Evolutionary conservation across 345 rosid species (phyloP), one percentile per base, ranked within the genome.

Genomic region (Tarenaya hassleriana): DNA sequence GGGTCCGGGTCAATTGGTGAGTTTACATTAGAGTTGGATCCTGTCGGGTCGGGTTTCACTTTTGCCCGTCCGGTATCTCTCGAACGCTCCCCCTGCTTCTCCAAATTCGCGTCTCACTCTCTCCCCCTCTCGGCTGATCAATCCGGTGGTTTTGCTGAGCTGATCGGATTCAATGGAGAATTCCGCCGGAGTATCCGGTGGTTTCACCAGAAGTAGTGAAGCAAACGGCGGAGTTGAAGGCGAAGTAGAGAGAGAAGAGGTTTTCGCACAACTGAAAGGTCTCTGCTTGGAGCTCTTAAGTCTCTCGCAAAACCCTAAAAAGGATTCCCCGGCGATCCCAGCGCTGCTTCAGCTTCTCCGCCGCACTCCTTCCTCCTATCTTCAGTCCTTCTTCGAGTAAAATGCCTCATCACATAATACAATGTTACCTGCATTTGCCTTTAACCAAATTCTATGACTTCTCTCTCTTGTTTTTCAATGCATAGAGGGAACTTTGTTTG

Each of bases 341-440:
- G 72, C 75, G 0, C 61, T 91, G 43, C 83, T 77, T 57, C 52
- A 21, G 5, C 65, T 79, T 56, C 84, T 87, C 66, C 82, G 75
- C 48, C 34, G 50, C 31, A 60, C 78, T 44, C 73, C 82, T 24
- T 46, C 86, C n/a, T 32, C 56, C 39, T 55, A 50, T 41, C 83
- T 91, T 10, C 95, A 88, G 43, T 81, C 94, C 3, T 76, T 87
- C 75, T 81, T 88, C 64, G 90, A 91, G 98, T 91, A 65, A 54
- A 55, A 35, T 35, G n/a, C 40, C 40, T 35, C 11, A 9, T 9
- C 40, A 35, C 40, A 35, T n/a, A 10, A 9, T 19, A 27, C 10
- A 4, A 43, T 39, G 29, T 11, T 0, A 4, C 12, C 13, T 10
- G 33, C 32, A 10, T 21, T 42, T 51, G 4, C 27, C 5, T 52